A percentile compares a stretch with the other conserved stretches of the same genome.
These are phyloP conservation scores for Ophiocordyceps robertsii DNA, from an alignment of 2,329 filamentous ascomycete species.

Conservation along the genomic window DNA sequence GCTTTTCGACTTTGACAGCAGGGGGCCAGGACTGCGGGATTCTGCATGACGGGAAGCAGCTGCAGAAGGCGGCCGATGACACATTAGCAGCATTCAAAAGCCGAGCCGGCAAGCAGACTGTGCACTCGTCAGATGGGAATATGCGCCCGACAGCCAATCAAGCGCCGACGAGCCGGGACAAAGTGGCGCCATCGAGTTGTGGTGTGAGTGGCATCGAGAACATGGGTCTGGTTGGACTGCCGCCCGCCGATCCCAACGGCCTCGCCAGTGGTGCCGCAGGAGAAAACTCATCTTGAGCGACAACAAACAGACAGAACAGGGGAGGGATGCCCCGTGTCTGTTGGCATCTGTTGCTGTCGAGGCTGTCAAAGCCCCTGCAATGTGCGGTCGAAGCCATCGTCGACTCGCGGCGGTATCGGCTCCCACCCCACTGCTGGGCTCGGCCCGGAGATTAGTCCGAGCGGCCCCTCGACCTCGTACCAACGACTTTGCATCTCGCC, in stretches of 20 bases:
- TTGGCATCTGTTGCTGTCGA: no score
- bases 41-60: conserved; percentile 1
- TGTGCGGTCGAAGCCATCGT: no score
- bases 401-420: no score
- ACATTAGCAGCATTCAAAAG: conserved; percentile 1
- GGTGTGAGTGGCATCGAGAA: not conserved
- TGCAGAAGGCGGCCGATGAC: not conserved
- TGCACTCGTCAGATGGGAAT: not conserved
- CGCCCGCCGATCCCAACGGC: not conserved
- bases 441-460: no score
- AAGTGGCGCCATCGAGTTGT: conserved; percentile 1
- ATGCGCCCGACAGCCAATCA: not conserved
- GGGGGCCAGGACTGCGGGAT: conserved; percentile 1
- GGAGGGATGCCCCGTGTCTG: no score
- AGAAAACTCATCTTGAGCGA: not conserved
- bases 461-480: no score
- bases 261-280: not conserved
- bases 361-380: no score
- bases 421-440: no score
- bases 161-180: not conserved
- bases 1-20: conserved; percentile 1
- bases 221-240: not conserved
- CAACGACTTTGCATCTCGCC: no score
- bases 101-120: conserved; percentile 1
- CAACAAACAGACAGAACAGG: not conserved